Percentiles rank a stretch among this genome's conserved stretches.
phyloP scores from a whole-genome alignment of 352 stramenopile genomes.

The Poterioochromonas sp. region DNA sequence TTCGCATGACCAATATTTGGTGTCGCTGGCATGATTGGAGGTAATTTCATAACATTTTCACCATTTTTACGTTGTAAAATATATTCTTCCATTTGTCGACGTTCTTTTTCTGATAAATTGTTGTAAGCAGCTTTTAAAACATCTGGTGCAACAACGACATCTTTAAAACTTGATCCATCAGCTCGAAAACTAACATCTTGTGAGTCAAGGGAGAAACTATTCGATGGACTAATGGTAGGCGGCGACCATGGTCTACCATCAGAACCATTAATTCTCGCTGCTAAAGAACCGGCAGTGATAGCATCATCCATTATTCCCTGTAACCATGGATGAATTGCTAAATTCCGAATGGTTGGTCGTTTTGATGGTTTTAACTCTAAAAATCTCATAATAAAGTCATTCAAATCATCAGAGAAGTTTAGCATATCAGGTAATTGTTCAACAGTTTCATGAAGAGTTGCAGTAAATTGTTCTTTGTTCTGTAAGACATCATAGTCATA shows the following conservation, averaged over 20 bases:
- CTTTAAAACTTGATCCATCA: too few relatives aligned
- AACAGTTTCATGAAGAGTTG: constrained; percentile 42
- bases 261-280: neutral
- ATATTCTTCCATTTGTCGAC: constrained; percentile 25
- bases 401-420: constrained; percentile 5
- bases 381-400: constrained; percentile 32
- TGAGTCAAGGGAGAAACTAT: neutral
- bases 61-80: constrained; percentile 6
- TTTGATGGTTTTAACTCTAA: neutral
- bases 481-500: constrained; percentile 65
- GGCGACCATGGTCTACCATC: neutral
- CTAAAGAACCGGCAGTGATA: neutral
- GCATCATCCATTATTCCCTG: neutral
- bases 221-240: neutral
- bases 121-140: neutral
- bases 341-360: neutral
- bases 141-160: neutral
- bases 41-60: neutral
- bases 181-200: neutral
- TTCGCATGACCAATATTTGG: constrained; percentile 20
- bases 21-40: constrained; percentile 25
- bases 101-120: constrained; percentile 9
- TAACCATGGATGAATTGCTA: neutral
- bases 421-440: constrained; percentile 3
- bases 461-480: constrained; percentile 52